These are phyloP conservation scores for Fusarium pininemorale DNA, from an alignment of 2,329 filamentous ascomycete genomes.

Conservation along the genomic window DNA sequence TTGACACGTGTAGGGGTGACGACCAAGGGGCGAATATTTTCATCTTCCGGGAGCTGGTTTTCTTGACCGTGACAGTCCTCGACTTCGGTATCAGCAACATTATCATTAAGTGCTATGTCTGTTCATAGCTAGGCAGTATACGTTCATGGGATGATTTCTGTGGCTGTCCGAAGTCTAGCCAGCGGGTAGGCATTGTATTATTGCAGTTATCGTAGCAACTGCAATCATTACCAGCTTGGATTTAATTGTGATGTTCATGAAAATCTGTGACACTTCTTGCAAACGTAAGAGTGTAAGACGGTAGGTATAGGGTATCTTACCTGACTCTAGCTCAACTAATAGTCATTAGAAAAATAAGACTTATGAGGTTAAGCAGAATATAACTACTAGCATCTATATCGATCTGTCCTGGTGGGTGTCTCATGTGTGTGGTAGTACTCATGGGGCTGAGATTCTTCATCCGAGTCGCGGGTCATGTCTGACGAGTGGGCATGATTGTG, in stretches of 20 bases:
- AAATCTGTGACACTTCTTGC: no score
- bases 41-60: neutral
- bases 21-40: neutral
- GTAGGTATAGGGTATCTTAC: neutral
- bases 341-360: neutral
- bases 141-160: neutral
- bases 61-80: neutral
- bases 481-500: neutral
- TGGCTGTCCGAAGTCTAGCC: neutral
- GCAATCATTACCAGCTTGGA: neutral
- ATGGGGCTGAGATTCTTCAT: neutral
- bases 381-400: neutral
- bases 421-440: neutral
- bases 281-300: neutral
- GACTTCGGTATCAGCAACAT: neutral
- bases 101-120: neutral
- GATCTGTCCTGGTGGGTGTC: neutral
- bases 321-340: neutral
- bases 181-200: neutral
- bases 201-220: neutral
- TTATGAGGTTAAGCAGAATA: neutral
- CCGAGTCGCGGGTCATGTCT: neutral
- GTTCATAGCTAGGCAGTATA: neutral
- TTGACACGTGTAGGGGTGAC: conserved; percentile 25
- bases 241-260: neutral